phyloP scores from a whole-genome alignment of 352 stramenopile genomes.

The Phytopythium ostracodes region DNA sequence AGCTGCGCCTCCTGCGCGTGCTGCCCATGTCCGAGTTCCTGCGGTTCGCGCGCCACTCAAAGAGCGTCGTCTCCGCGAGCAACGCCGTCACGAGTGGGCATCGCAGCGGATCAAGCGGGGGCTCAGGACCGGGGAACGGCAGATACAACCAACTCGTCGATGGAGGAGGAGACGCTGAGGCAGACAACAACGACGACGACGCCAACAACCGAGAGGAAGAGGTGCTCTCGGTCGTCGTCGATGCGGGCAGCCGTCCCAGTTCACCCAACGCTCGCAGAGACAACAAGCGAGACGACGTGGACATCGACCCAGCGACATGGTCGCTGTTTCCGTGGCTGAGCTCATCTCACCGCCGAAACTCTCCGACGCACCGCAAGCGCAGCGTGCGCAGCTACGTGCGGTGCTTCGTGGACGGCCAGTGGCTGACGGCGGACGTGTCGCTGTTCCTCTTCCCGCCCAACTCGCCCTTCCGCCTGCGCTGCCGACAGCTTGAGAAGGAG shows the following conservation, averaged over 20 bases:
- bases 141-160: constrained; percentile 20
- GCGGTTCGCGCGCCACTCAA: constrained; percentile 3
- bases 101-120: background rate
- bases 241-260: background rate
- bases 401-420: constrained; percentile 59
- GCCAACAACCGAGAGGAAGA: background rate
- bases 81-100: background rate
- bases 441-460: constrained; percentile 74
- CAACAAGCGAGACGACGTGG: background rate
- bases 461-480: constrained; percentile 62
- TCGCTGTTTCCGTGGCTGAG: background rate
- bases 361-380: background rate
- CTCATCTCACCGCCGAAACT: background rate
- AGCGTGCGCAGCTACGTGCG: constrained; percentile 21
- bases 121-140: background rate
- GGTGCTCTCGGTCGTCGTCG: background rate
- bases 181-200: background rate
- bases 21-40: constrained; percentile 63
- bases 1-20: constrained; percentile 50
- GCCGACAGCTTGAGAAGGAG: constrained; percentile 69
- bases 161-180: background rate
- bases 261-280: background rate
- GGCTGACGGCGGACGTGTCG: constrained; percentile 76
- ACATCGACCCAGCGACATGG: background rate
- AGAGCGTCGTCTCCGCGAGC: background rate